These are phyloP conservation scores for Berkeleyomyces basicola DNA, from an alignment of 2,329 filamentous ascomycete genomes.

Conservation along the genomic window DNA sequence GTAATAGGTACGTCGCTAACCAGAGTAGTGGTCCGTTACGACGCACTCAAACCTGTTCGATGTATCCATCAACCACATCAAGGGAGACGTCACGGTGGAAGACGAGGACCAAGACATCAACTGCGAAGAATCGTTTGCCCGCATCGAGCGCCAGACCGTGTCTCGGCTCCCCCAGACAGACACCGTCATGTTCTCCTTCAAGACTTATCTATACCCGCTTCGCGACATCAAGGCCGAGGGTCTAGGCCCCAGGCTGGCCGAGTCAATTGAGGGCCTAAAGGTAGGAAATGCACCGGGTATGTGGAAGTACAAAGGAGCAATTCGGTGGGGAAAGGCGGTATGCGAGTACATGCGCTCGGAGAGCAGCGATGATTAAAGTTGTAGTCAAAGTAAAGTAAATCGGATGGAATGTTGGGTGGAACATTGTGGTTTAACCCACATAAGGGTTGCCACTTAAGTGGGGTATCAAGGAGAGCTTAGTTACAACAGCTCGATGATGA, in stretches of 20 bases:
- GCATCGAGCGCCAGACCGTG: slow-evolving; percentile 36
- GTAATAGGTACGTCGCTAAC: not conserved
- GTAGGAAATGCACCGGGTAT: slow-evolving; percentile 35
- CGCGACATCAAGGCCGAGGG: slow-evolving; percentile 33
- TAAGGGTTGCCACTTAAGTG: not conserved
- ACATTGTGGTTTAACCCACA: not conserved
- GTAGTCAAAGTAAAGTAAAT: not conserved
- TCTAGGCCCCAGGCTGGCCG: slow-evolving; percentile 28
- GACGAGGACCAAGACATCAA: slow-evolving; percentile 23
- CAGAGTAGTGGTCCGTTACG: slow-evolving; percentile 31
- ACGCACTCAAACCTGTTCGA: slow-evolving; percentile 27
- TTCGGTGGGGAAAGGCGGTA: slow-evolving; percentile 31
- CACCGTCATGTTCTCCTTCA: slow-evolving; percentile 37
- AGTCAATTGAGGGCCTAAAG: slow-evolving; percentile 35
- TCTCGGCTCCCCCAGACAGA: slow-evolving; percentile 30
- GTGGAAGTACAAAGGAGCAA: slow-evolving; percentile 35
- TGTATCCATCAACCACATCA: slow-evolving; percentile 23
- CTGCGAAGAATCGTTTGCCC: slow-evolving; percentile 24
- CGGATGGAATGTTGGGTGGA: not conserved
- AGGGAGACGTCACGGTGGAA: slow-evolving; percentile 20
- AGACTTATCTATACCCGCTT: slow-evolving; percentile 36
- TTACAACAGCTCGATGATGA: too few species aligned
- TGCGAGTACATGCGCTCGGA: slow-evolving; percentile 29
- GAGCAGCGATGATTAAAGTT: not conserved
- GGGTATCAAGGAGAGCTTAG: not conserved